Base-by-base conservation (phyloP, 2,329 filamentous ascomycete species). In the Cladosporium sp. region DNA sequence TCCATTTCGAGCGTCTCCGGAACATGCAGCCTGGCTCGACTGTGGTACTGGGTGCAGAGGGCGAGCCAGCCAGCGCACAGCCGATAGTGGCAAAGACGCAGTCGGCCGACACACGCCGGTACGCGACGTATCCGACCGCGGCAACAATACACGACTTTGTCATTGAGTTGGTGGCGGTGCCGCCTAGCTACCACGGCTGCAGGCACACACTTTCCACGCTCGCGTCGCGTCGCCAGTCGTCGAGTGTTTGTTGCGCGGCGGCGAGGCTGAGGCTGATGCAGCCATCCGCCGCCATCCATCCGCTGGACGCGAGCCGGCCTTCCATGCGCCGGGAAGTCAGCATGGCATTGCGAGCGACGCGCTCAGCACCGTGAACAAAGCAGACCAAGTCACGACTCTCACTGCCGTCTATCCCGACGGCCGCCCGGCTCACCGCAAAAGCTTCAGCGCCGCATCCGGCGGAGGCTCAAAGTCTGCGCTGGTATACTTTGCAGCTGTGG, bases 11-110 rank as follows among this genome's bases (percentile, higher is more conserved):
- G 48, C 16, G 35, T 43, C 9, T 50, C 40, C 38, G 32, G 44
- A 50, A 37, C 32, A 50, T 50, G 48, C 48, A 40, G 48, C 43
- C 40, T 32, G 33, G 31, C 22, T 19, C 32, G 43, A 50, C 48
- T 50, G 31, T n/a, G 48, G 48, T 50, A 43, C 48, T 43, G 48
- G 48, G 19, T 16, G 16, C 31, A 49, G 37, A 18, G 13, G 14
- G 14, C 19, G 18, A 34, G 37, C 16, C 9, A 33, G 40, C 48
- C 48, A 50, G 48, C 48, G 38, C 46, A 49, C 10, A 16, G 18
- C 9, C 46, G 28, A 34, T 18, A 19, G 34, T 35, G 34, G 10
- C 31, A 18, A 14, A 16, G 22, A 32, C 6, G 28, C 19, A 13
- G 35, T 38, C 13, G 35, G 35, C 35, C 13, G 28, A 40, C 43